These are phyloP conservation scores for Articulospora tetracladia DNA, from an alignment of 495 filamentous ascomycete species.

Conservation along the genomic window DNA sequence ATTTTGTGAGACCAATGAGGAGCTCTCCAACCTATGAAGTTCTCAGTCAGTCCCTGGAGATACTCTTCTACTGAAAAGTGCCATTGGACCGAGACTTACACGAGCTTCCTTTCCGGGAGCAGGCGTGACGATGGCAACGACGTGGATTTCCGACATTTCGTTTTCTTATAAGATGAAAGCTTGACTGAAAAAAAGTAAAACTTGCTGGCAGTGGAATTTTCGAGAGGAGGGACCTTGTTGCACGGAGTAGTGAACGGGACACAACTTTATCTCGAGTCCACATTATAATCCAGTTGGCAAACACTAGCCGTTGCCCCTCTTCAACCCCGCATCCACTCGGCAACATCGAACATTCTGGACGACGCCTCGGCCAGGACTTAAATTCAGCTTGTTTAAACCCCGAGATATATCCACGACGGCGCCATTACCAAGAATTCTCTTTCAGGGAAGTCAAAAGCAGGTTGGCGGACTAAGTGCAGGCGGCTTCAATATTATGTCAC, in stretches of 20 bases:
- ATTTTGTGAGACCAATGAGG: conserved; percentile 5
- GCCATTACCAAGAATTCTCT: neutral
- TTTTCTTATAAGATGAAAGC: neutral
- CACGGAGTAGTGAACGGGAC: too few species aligned
- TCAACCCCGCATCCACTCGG: neutral
- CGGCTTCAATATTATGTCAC: neutral
- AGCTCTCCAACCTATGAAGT: conserved; percentile 7
- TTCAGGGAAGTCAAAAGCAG: neutral
- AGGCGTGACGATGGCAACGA: conserved; percentile 11
- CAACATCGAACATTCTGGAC: neutral
- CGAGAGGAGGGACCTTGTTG: too few species aligned
- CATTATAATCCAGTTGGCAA: too few species aligned
- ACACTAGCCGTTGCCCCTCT: too few species aligned
- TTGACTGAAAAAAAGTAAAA: neutral
- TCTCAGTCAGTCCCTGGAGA: neutral
- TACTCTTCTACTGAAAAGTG: neutral
- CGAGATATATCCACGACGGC: neutral
- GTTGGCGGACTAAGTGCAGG: neutral
- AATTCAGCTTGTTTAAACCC: neutral
- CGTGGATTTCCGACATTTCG: conserved; percentile 8
- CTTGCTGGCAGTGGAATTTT: neutral
- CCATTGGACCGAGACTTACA: neutral
- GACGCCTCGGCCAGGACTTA: neutral
- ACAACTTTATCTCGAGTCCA: too few species aligned
- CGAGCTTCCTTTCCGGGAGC: conserved; percentile 10